Base-by-base conservation (phyloP, 345 rosid genomes). In the Salix brachista region DNA sequence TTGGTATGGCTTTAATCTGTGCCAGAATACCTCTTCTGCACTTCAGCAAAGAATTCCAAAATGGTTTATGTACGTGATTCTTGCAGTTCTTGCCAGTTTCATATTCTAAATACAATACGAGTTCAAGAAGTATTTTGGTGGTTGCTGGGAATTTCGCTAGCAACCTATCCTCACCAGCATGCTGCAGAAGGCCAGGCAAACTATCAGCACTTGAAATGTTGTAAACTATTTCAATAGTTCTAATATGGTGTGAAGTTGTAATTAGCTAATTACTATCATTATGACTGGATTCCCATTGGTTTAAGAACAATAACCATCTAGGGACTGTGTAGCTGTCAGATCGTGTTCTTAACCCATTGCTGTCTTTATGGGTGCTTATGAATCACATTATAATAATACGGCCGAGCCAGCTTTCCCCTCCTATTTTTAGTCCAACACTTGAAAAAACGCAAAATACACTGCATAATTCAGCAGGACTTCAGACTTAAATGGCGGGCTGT, bases 11-110 rank as follows among this genome's bases (percentile, higher is more conserved):
- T 42, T 71, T 73, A 80, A 80, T 67, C 18, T 18, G 26, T 80
- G 83, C 34, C 44, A 41, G 37, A 78, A 80, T 36, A 84, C 89
- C 25, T 86, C 91, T 17, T 87, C 85, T 84, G 76, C 88, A 0
- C 79, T 18, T 32, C 37, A n/a, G 3, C 56, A 8, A 37, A 41
- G 21, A 37, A 65, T 48, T 9, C 58, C 11, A 4, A 50, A 68
- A 65, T 79, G 82, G 79, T 77, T 76, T 58, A 4, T 74, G 26
- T 60, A 14, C 65, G 70, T 65, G 36, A n/a, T 77, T 73, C 52
- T 85, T 39, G 84, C 78, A 32, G 41, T 85, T 68, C 77, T 87
- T 69, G 68, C 85, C 5, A 36, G 74, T 50, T 82, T 83, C 46
- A 39, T 90, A 17, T 0, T 89, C 52, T 81, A 66, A 34, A 80